Conservation (phyloP, 1,139 yeast species). For the Tardiomyces depauwii region DNA sequence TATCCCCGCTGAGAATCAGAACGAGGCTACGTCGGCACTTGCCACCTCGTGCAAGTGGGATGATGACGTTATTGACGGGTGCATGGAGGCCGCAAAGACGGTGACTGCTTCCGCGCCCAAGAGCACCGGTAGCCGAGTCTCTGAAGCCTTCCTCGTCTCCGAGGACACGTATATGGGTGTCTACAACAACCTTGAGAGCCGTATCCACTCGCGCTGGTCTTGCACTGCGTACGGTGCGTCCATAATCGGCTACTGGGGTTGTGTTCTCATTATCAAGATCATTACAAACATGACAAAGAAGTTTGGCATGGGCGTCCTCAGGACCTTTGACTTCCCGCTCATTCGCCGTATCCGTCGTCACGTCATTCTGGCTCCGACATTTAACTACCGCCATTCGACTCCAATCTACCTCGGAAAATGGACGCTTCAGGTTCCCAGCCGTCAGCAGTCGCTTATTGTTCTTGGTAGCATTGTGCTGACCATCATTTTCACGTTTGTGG, state of each 20-base stretch:
- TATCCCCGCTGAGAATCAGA: not conserved
- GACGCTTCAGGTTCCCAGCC: conserved; percentile 14
- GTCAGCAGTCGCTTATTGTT: conserved; percentile 23
- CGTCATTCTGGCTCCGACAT: not conserved
- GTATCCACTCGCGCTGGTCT: not conserved
- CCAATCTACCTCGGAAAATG: not conserved
- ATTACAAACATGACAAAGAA: not conserved
- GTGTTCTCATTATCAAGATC: not conserved
- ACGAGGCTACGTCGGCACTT: not conserved
- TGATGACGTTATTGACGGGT: not conserved
- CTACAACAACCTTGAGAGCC: not conserved
- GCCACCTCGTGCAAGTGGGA: not conserved
- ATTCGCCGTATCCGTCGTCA: not conserved
- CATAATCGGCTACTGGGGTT: not conserved
- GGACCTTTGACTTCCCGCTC: not conserved
- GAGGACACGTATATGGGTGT: not conserved
- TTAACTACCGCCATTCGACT: not conserved
- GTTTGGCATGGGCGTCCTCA: not conserved
- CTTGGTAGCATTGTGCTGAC: conserved; percentile 14
- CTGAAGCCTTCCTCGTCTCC: not conserved
- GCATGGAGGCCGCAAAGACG: not conserved
- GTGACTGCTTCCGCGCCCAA: not conserved
- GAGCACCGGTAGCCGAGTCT: not conserved
- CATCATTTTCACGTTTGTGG: conserved; percentile 7
- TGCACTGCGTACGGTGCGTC: not conserved